Evolutionary conservation across 2,329 filamentous ascomycete species (phyloP).

Genomic region (Colletotrichum karsti): DNA sequence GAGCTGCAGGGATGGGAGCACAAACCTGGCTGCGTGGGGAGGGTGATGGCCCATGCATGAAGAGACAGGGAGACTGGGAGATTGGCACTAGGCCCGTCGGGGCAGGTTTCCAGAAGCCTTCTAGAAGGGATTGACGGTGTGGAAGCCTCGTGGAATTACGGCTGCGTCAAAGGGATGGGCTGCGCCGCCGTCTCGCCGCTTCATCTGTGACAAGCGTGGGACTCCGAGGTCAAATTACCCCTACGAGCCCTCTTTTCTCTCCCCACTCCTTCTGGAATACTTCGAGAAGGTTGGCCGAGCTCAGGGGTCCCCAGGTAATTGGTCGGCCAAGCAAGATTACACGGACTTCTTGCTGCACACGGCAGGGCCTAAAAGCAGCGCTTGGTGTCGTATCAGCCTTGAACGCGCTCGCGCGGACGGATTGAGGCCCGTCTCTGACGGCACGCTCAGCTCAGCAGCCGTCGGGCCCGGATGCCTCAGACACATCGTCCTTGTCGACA

Average conservation of each 20-base stretch:
- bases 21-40: constrained; percentile 36
- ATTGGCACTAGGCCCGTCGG: constrained; percentile 36
- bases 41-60: constrained; percentile 36
- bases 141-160: constrained; percentile 19
- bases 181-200: constrained; percentile 25
- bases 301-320: constrained; percentile 17
- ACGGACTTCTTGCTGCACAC: constrained; percentile 23
- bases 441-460: neutral
- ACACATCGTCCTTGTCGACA: neutral
- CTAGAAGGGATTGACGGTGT: constrained; percentile 25
- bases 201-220: constrained; percentile 28
- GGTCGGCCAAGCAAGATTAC: constrained; percentile 23
- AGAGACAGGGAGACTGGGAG: constrained; percentile 32
- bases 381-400: constrained; percentile 28
- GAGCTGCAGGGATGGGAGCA: constrained; percentile 12
- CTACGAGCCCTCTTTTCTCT: neutral
- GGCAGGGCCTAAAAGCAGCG: constrained; percentile 6
- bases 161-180: constrained; percentile 19
- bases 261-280: constrained; percentile 26
- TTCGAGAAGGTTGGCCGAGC: constrained; percentile 26
- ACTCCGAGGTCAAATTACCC: constrained; percentile 14
- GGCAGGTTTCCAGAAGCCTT: constrained; percentile 48
- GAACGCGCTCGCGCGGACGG: constrained; percentile 8
- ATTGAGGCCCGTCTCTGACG: neutral
- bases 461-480: neutral